Conservation (phyloP, 2,329 filamentous ascomycete genomes). For the Nigrograna mackinnonii region DNA sequence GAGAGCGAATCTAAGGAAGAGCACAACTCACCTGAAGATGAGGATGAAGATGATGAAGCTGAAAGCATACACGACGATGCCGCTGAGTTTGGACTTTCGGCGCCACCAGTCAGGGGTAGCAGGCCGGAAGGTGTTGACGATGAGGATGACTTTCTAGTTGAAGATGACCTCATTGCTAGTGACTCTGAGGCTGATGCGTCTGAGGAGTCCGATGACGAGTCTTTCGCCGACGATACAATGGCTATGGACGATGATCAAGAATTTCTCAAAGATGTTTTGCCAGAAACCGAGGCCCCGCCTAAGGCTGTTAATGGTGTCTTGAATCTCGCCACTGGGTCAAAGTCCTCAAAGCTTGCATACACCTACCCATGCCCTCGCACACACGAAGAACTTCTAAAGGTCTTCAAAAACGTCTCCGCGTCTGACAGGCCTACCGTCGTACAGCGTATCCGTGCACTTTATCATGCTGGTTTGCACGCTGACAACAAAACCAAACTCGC, state of each 20-base stretch:
- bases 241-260: slow-evolving; percentile 52
- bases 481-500: slow-evolving; percentile 84
- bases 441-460: slow-evolving; percentile 87
- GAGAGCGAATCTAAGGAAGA: slow-evolving; percentile 69
- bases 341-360: slow-evolving; percentile 66
- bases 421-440: slow-evolving; percentile 76
- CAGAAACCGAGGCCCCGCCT: slow-evolving; percentile 13
- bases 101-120: slow-evolving; percentile 50
- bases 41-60: slow-evolving; percentile 41
- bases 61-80: slow-evolving; percentile 56
- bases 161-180: slow-evolving; percentile 84
- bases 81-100: slow-evolving; percentile 65
- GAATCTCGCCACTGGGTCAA: slow-evolving; percentile 42
- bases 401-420: slow-evolving; percentile 64
- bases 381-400: slow-evolving; percentile 71
- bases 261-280: slow-evolving; percentile 50
- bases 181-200: slow-evolving; percentile 61
- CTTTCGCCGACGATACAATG: slow-evolving; percentile 33
- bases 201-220: slow-evolving; percentile 33
- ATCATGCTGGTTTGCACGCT: slow-evolving; percentile 83
- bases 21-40: slow-evolving; percentile 42
- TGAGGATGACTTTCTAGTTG: slow-evolving; percentile 91
- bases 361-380: slow-evolving; percentile 84
- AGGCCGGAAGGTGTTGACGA: slow-evolving; percentile 66
- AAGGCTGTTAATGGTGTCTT: slow-evolving; percentile 46